Conservation (phyloP, 2,329 filamentous ascomycete genomes). For the Alternaria infectoria region DNA sequence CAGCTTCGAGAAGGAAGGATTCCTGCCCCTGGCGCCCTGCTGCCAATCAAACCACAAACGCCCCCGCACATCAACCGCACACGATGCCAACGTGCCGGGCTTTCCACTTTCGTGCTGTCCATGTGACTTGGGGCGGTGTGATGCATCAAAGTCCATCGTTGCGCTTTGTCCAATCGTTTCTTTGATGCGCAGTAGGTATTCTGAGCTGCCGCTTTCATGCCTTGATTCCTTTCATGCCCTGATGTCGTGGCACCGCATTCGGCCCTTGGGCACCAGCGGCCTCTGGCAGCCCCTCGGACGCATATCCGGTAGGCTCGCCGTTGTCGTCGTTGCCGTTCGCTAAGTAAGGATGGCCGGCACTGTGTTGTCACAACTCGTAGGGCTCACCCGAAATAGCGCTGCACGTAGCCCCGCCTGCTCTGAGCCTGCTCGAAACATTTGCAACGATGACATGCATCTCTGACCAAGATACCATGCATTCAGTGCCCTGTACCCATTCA, state of each 20-base stretch:
- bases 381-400: constrained; percentile 26
- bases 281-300: not conserved
- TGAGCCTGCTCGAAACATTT: constrained; percentile 15
- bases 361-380: constrained; percentile 4
- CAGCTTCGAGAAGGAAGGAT: constrained; percentile 37
- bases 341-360: constrained; percentile 16
- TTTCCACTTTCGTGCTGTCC: constrained; percentile 22
- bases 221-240: constrained; percentile 9
- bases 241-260: constrained; percentile 1
- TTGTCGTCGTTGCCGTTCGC: constrained; percentile 7
- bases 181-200: constrained; percentile 3
- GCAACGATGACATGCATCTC: constrained; percentile 38
- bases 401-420: constrained; percentile 32
- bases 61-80: constrained; percentile 27
- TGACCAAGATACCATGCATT: constrained; percentile 1
- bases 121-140: constrained; percentile 47
- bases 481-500: constrained; percentile 9
- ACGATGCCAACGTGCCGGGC: constrained; percentile 5
- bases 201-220: constrained; percentile 3
- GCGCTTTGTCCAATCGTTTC: constrained; percentile 25
- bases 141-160: constrained; percentile 13
- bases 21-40: constrained; percentile 29
- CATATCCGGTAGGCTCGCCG: not conserved
- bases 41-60: constrained; percentile 32
- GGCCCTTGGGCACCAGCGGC: constrained; percentile 7